These are phyloP conservation scores for Teratosphaeria zuluensis DNA, from an alignment of 2,329 filamentous ascomycete species.

Conservation along the genomic window DNA sequence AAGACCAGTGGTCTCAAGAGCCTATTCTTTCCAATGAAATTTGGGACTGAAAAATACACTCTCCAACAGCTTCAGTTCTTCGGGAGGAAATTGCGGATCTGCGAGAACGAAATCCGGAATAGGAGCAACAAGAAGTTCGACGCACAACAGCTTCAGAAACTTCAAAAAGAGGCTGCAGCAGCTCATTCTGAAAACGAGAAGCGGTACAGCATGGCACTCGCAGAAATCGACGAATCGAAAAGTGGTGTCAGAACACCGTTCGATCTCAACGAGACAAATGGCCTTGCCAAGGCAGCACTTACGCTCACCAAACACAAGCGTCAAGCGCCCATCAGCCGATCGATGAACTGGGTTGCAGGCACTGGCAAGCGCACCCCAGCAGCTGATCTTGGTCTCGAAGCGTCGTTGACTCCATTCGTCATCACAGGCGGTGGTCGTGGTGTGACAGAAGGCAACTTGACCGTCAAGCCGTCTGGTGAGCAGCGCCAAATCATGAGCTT, in stretches of 20 bases:
- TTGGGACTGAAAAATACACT: neutral
- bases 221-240: neutral
- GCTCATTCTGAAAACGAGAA: neutral
- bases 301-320: neutral
- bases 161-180: neutral
- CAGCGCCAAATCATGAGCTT: neutral
- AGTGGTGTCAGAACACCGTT: neutral
- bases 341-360: neutral
- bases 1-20: neutral
- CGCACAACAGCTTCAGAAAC: too few relatives aligned
- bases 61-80: neutral
- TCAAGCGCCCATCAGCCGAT: neutral
- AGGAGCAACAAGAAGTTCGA: neutral
- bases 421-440: neutral
- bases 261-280: neutral
- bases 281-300: neutral
- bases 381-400: neutral
- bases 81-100: neutral
- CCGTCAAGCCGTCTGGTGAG: neutral
- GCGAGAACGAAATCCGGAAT: neutral
- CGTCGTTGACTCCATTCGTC: neutral
- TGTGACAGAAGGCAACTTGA: neutral
- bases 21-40: neutral
- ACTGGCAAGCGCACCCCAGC: neutral
- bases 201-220: neutral